phyloP scores from a whole-genome alignment of 345 rosid species.

The Gossypioides kirkii region DNA sequence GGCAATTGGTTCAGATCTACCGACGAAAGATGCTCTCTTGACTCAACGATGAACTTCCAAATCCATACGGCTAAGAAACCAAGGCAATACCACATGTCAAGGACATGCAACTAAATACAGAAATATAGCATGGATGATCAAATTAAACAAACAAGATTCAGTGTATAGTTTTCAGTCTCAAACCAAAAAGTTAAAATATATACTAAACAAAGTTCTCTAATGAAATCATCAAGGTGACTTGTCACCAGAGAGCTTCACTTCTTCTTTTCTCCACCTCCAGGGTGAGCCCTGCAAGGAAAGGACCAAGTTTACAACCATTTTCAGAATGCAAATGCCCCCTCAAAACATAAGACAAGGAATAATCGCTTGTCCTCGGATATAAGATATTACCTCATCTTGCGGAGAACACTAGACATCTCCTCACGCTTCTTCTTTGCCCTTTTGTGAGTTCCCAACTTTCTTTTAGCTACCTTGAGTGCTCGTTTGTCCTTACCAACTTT shows the following conservation, averaged over 20 bases:
- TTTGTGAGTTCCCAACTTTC: slow-evolving; percentile 90
- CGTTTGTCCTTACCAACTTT: slow-evolving; percentile 30
- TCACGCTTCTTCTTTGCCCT: slow-evolving; percentile 90
- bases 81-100: not conserved
- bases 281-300: slow-evolving; percentile 33
- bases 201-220: slow-evolving; percentile 15
- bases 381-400: slow-evolving; percentile 61
- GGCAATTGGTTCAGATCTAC: too few relatives aligned
- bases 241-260: slow-evolving; percentile 29
- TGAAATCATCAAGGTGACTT: not conserved
- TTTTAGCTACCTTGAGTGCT: not conserved
- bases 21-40: not conserved
- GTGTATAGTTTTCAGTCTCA: not conserved
- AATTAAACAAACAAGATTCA: not conserved
- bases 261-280: slow-evolving; percentile 56
- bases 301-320: not conserved
- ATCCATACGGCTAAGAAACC: not conserved
- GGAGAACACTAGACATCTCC: slow-evolving; percentile 76
- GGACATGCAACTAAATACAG: not conserved
- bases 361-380: not conserved
- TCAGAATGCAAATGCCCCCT: not conserved
- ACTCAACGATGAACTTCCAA: not conserved
- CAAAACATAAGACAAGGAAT: not conserved
- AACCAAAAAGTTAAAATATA: not conserved
- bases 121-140: not conserved